A percentile compares a stretch with the other conserved stretches of the same genome.
phyloP scores from a whole-genome alignment of 129 eudicot species.

The Pittosporum tobira region DNA sequence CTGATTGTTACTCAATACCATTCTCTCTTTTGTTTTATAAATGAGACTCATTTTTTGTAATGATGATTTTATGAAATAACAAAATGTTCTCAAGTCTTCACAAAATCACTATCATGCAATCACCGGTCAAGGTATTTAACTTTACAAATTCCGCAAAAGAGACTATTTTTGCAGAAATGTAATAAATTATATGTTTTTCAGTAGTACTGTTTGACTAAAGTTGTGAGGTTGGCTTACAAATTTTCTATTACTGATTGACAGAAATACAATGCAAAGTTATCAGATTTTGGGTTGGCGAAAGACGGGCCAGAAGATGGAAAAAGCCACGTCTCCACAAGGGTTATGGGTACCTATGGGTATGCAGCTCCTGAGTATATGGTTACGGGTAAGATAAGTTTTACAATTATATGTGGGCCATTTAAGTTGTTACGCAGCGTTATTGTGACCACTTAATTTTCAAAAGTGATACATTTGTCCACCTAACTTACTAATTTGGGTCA shows the following conservation, averaged over 20 bases:
- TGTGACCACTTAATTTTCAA: too few relatives aligned
- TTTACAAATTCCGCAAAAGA: too few relatives aligned
- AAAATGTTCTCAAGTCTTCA: too few relatives aligned
- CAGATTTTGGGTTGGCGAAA: slow-evolving; percentile 96
- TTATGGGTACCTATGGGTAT: slow-evolving; percentile 91
- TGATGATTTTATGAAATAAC: too few relatives aligned
- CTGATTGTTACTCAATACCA: slow-evolving; percentile 8
- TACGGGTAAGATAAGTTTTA: slow-evolving; percentile 39
- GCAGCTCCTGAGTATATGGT: slow-evolving; percentile 96
- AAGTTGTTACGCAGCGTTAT: too few relatives aligned
- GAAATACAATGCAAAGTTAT: slow-evolving; percentile 85
- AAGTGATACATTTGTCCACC: too few relatives aligned
- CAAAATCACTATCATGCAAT: too few relatives aligned
- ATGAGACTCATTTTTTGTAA: too few relatives aligned
- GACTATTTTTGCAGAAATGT: too few relatives aligned
- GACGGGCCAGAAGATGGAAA: slow-evolving; percentile 83
- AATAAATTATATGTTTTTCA: not conserved
- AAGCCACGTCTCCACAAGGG: slow-evolving; percentile 91
- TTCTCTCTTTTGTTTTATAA: too few relatives aligned
- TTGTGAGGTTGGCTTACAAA: not conserved
- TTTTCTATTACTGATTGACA: slow-evolving; percentile 15
- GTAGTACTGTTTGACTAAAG: not conserved
- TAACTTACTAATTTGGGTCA: too few relatives aligned
- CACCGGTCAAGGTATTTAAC: too few relatives aligned
- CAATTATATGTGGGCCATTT: not conserved